Evolutionary conservation across 805 yeast genomes (phyloP), one percentile per base, ranked within the genome.

Genomic region (Starmerella tilneyi): DNA sequence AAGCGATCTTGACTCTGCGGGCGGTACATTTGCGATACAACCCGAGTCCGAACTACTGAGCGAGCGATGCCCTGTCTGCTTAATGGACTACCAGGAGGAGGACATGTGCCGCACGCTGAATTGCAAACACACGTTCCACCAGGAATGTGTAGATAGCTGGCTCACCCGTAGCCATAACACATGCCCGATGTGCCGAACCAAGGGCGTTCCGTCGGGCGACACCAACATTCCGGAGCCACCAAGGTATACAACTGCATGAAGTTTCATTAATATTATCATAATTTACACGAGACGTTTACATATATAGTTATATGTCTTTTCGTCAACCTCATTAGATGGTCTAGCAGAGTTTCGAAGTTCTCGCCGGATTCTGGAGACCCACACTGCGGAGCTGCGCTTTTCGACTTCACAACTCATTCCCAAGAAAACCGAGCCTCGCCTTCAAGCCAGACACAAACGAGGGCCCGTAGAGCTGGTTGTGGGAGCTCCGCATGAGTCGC

Each of bases 131-230:
- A 51, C 62, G 24, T 77, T 74, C 61, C 83, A 78, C 57, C 60
- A 61, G 39, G 69, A 63, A 1, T 77, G 83, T 54, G 69, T 78
- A 43, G 83, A 77, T 53, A 69, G 69, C 46, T 76, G 81, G 81
- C 61, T 76, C 9, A 49, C 66, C 21, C 67, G 65, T 9, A 73
- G 77, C 29, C 68, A 72, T 50, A 76, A 76, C 51, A 69, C 71
- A 16, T 76, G 81, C 57, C 81, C 81, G 7, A 60, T 76, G 38
- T 76, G 81, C 52, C 63, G 81, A 9, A 37, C 39, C n/a, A 45
- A 37, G 24, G 46, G 46, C 36, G 46, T 45, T 8, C 43, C 41
- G 13, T 5, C 30, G 9, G 3, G 27, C 13, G 26, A n/a, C 19
- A 19, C 32, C 20, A 9, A 6, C 42, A 13, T n/a, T 12, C 22